Conservation (phyloP, 2,329 filamentous ascomycete species). For the Nigrograna mackinnonii region DNA sequence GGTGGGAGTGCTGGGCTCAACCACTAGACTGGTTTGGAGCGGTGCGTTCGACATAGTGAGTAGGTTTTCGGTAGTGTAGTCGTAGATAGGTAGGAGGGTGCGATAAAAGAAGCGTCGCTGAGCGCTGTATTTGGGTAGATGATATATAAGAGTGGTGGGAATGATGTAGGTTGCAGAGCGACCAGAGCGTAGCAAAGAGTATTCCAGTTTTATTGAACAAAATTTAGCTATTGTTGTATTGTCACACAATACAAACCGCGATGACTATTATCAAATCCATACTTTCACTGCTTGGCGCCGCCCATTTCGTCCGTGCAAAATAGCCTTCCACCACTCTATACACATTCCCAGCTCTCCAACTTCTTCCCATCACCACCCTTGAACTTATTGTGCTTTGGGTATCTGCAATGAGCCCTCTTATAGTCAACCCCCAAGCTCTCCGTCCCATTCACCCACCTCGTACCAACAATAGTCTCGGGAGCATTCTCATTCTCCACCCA, state of each 20-base stretch:
- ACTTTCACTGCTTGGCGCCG: neutral
- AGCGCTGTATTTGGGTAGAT: too few relatives aligned
- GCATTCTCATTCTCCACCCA: conserved; percentile 51
- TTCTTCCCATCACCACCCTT: conserved; percentile 32
- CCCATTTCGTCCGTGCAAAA: neutral
- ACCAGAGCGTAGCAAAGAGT: neutral
- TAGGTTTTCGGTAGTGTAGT: neutral
- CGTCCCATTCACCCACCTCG: conserved; percentile 33
- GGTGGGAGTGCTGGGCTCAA: neutral
- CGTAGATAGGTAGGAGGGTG: too few relatives aligned
- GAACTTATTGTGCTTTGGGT: conserved; percentile 38
- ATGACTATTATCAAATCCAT: too few relatives aligned
- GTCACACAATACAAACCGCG: neutral
- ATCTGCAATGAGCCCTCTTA: conserved; percentile 41
- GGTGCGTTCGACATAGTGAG: neutral
- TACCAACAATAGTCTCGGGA: conserved; percentile 43
- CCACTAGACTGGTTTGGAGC: neutral
- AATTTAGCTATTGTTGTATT: neutral
- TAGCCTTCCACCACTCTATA: conserved; percentile 13
- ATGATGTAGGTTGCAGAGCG: neutral
- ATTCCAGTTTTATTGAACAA: neutral
- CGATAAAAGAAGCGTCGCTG: too few relatives aligned
- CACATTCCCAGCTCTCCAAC: conserved; percentile 37
- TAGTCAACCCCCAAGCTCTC: conserved; percentile 31
- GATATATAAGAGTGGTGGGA: neutral